These are phyloP conservation scores for Tricholoma sp. DNA, from an alignment of 768 basidiomycete genomes.

Conservation along the genomic window DNA sequence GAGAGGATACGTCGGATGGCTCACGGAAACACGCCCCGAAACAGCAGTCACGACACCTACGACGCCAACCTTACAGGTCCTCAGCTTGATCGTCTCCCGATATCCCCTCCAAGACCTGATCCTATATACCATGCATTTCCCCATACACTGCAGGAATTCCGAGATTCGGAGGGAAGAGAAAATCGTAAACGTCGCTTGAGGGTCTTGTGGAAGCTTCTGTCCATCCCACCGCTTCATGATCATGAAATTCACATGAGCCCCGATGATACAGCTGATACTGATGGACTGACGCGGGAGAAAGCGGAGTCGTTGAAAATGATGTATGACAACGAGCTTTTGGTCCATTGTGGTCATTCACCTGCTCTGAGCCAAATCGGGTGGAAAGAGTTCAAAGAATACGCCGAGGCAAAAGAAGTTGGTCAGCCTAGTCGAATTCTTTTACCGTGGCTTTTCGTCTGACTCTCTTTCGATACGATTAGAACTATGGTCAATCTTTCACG, in stretches of 20 bases:
- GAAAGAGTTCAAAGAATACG: constrained; percentile 71
- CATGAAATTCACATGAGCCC: constrained; percentile 5
- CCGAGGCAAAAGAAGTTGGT: constrained; percentile 80
- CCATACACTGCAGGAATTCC: constrained; percentile 59
- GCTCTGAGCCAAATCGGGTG: constrained; percentile 52
- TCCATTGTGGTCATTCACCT: constrained; percentile 40
- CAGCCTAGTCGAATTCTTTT: constrained; percentile 20
- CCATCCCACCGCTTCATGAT: constrained; percentile 19
- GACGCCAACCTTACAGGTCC: constrained; percentile 49
- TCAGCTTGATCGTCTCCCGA: constrained; percentile 42
- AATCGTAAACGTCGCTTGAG: constrained; percentile 55
- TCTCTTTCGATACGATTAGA: constrained; percentile 37
- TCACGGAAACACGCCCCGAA: constrained; percentile 12
- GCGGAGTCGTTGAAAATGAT: constrained; percentile 60
- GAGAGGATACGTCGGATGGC: constrained; percentile 14
- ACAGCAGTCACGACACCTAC: constrained; percentile 45
- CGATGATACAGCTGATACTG: constrained; percentile 8
- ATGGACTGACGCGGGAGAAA: constrained; percentile 48
- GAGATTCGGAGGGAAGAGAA: constrained; percentile 56
- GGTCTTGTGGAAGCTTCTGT: constrained; percentile 60
- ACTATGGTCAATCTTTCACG: constrained; percentile 87
- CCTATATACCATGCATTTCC: constrained; percentile 35
- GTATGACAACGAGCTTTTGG: constrained; percentile 76
- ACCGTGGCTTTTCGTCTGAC: constrained; percentile 11
- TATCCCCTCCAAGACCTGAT: constrained; percentile 60